A percentile compares a stretch with the other conserved stretches of the same genome.
phyloP scores from a whole-genome alignment of 177 flowering plant genomes.

The Vitis hybrid region DNA sequence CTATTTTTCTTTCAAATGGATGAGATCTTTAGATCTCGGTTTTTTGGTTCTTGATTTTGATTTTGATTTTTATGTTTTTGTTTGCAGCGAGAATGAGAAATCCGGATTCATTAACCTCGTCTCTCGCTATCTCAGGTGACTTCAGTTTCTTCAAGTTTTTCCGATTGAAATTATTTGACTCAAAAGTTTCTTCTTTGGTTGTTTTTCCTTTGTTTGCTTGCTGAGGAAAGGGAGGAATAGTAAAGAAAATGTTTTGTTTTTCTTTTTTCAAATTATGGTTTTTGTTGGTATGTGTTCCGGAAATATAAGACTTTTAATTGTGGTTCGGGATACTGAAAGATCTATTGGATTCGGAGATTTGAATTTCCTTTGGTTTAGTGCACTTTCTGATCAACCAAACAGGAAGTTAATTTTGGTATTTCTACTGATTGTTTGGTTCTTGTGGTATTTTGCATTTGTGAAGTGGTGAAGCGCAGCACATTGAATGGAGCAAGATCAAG shows the following conservation, averaged over 20 bases:
- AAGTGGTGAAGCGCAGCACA: slow-evolving; percentile 84
- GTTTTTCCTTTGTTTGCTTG: neutral
- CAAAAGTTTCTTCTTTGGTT: neutral
- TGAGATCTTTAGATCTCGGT: too few species aligned
- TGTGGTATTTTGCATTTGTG: slow-evolving; percentile 10
- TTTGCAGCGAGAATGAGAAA: slow-evolving; percentile 90
- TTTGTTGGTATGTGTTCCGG: neutral
- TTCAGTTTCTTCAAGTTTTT: neutral
- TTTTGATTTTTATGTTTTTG: slow-evolving; percentile 5
- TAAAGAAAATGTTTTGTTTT: neutral
- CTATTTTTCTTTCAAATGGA: neutral
- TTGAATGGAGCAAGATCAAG: slow-evolving; percentile 90
- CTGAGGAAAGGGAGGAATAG: neutral
- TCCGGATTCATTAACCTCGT: slow-evolving; percentile 91
- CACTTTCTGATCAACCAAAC: too few species aligned
- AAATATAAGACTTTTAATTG: too few species aligned
- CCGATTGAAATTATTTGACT: neutral
- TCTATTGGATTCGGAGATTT: neutral
- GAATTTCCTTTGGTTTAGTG: neutral
- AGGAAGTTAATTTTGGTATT: neutral
- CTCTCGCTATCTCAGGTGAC: slow-evolving; percentile 85
- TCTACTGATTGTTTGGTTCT: neutral
- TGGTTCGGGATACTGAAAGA: too few species aligned
- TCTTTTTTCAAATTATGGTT: neutral
- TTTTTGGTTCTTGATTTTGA: neutral